Conservation (phyloP, 2,329 filamentous ascomycete species). For the Aspergillus niger region DNA sequence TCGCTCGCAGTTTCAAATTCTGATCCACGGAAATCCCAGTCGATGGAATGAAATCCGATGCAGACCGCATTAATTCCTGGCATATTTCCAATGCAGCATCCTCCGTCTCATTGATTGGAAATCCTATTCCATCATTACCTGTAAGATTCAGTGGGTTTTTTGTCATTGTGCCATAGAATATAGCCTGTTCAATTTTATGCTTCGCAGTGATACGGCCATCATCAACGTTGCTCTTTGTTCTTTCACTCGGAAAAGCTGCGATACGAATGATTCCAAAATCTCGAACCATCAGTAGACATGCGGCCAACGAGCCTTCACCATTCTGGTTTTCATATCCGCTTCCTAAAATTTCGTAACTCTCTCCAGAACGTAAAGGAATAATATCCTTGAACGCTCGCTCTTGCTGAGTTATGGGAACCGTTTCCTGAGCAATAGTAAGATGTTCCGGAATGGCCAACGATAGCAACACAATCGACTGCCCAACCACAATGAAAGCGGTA, state of each 20-base stretch:
- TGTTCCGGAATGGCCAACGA: conserved; percentile 70
- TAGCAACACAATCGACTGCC: conserved; percentile 73
- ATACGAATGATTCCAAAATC: conserved; percentile 61
- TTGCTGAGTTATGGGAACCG: conserved; percentile 64
- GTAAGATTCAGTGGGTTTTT: conserved; percentile 88
- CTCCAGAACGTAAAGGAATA: conserved; percentile 68
- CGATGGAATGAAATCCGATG: conserved; percentile 71
- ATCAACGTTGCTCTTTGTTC: conserved; percentile 52
- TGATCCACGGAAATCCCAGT: conserved; percentile 76
- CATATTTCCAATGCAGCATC: conserved; percentile 77
- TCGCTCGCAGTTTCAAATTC: conserved; percentile 72
- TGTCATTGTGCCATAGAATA: conserved; percentile 82
- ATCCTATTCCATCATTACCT: conserved; percentile 65
- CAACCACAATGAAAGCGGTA: conserved; percentile 80
- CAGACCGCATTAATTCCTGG: conserved; percentile 76
- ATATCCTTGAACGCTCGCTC: conserved; percentile 80
- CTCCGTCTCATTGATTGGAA: conserved; percentile 70
- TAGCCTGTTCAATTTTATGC: conserved; percentile 88
- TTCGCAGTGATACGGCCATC: conserved; percentile 69
- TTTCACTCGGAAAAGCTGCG: conserved; percentile 40
- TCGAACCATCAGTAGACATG: conserved; percentile 58
- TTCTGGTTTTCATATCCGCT: conserved; percentile 49
- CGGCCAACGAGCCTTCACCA: conserved; percentile 41
- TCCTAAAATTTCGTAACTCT: conserved; percentile 53
- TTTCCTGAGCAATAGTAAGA: conserved; percentile 74